Evolutionary conservation across 208 protist genomes (phyloP), one percentile per base, ranked within the genome.

Genomic region (Leishmania martiniquensis): DNA sequence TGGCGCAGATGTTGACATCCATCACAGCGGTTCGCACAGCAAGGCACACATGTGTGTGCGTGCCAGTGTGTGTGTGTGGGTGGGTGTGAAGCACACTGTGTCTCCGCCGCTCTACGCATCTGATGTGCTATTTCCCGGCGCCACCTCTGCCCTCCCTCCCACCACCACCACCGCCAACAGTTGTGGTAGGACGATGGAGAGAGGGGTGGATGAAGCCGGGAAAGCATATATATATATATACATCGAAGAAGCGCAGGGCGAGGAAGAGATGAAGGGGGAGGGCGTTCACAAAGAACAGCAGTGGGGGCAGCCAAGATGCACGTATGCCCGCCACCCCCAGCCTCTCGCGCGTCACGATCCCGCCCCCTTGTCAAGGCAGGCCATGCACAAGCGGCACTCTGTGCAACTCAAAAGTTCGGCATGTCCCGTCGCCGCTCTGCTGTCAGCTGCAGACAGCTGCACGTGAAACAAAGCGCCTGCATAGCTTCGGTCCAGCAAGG

Each of bases 401-500:
- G 71, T 10, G 67, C 68, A 22, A 83, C 39, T 75, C 87, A 88
- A 72, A 88, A 91, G 10, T 86, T 54, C 62, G 85, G 32, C 52
- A 66, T 73, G 51, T 88, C 85, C 47, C 75, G 42, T 47, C 87
- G 62, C 22, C 87, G 74, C 34, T 88, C 85, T 20, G 69, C 72
- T 54, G 85, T 83, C n/a, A 88, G 32, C 9, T 59, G 45, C 39
- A 86, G 87, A 73, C 82, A 82, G 75, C 84, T 88, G 68, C 55
- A 87, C 39, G 84, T 54, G 67, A 90, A 90, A n/a, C 81, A 72
- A 22, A 85, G 73, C 22, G 78, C 73, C 75, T 86, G 76, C 29
- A n/a, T n/a, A 89, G 66, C 55, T 89, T 89, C 22, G 76, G 76
- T 52, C 96, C 97, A 77, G 98, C 92, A 17, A 98, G 79, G 47